Percentiles rank a stretch among this genome's conserved stretches.
Conservation (phyloP, 805 yeast species). For the Citeromyces matritensis region DNA sequence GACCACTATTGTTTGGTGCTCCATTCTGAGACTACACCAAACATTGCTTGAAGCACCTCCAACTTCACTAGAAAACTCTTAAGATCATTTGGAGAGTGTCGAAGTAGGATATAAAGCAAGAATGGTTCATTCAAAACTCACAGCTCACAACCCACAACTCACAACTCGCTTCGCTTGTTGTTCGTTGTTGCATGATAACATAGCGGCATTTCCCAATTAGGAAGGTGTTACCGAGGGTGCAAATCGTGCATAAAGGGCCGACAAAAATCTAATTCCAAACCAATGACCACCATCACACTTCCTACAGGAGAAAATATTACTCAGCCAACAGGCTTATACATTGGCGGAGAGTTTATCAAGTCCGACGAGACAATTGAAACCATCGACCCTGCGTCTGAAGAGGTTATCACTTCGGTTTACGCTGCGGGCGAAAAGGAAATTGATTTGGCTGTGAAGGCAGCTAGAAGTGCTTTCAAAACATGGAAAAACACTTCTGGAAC, state of each 20-base stretch:
- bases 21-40: no score
- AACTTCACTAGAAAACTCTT: no score
- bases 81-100: no score
- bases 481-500: conserved; percentile 31
- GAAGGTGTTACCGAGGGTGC: no score
- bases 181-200: neutral
- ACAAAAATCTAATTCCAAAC: neutral
- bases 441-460: conserved; percentile 33
- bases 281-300: conserved; percentile 1
- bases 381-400: conserved; percentile 33
- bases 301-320: conserved; percentile 33
- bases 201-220: no score
- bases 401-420: conserved; percentile 27
- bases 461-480: conserved; percentile 24
- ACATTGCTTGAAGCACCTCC: no score
- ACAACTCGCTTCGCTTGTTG: no score
- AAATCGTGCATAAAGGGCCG: no score
- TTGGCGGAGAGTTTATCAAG: conserved; percentile 34
- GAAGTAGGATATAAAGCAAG: neutral
- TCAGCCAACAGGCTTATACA: conserved; percentile 52
- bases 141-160: no score
- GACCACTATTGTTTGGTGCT: no score
- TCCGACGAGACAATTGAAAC: conserved; percentile 23
- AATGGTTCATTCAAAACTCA: neutral
- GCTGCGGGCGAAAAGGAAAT: conserved; percentile 31